Percentiles rank a stretch among this genome's conserved stretches.
phyloP scores from a whole-genome alignment of 202 grass and related monocot genomes.

The Panicum hallii region DNA sequence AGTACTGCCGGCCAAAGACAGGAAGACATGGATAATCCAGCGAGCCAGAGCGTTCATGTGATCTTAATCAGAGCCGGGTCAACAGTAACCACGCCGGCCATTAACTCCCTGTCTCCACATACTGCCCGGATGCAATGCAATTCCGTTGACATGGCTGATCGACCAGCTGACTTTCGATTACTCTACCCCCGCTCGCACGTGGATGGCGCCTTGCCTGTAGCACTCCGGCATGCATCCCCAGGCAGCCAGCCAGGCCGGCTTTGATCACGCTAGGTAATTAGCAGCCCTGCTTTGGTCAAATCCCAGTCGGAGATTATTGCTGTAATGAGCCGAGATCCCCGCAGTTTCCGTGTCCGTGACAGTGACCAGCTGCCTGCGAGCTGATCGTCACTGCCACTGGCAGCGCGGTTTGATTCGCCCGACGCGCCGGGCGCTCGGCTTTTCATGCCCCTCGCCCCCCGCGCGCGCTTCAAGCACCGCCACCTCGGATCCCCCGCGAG shows the following conservation, averaged over 20 bases:
- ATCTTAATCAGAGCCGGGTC: not conserved
- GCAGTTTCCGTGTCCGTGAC: constrained; percentile 4
- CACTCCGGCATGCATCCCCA: not conserved
- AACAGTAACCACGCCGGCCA: constrained; percentile 1
- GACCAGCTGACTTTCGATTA: constrained; percentile 16
- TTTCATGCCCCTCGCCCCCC: constrained; percentile 33
- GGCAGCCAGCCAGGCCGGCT: not conserved
- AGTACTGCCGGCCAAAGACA: not conserved
- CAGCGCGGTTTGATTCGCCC: constrained; percentile 6
- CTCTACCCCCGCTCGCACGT: not conserved
- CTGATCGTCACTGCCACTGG: not conserved
- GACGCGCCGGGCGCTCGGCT: not conserved
- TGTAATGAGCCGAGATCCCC: not conserved
- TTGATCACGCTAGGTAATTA: constrained; percentile 16
- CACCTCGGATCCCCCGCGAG: constrained; percentile 35
- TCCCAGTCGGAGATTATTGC: not conserved
- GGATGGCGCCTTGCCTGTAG: not conserved
- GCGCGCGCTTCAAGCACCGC: constrained; percentile 19
- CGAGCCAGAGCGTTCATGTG: not conserved
- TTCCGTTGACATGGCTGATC: not conserved
- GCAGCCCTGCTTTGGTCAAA: not conserved
- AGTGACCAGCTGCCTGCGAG: not conserved
- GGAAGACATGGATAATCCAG: not conserved
- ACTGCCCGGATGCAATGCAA: not conserved
- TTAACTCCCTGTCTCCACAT: constrained; percentile 13